phyloP scores from a whole-genome alignment of 371 early-diverging fungal species.

The Mycotypha africana region DNA sequence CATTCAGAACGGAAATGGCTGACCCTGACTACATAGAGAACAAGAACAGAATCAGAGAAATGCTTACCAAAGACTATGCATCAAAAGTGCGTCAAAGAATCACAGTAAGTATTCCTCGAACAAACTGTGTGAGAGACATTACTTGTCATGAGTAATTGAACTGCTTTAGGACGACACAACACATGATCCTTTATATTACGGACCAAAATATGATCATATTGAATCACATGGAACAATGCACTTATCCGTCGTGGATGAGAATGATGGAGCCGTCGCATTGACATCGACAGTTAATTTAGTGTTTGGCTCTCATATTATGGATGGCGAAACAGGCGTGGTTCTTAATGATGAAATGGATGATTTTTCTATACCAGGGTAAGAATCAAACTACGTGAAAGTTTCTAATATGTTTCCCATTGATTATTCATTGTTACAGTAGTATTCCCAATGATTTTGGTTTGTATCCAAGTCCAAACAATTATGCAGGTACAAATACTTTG shows the following conservation, averaged over 20 bases:
- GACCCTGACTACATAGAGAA: constrained; percentile 73
- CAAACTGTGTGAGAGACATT: no score
- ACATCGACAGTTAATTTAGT: constrained; percentile 95
- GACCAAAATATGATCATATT: constrained; percentile 68
- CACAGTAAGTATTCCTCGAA: constrained; percentile 54
- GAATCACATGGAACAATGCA: constrained; percentile 98
- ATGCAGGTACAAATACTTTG: constrained; percentile 41
- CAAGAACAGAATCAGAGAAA: constrained; percentile 45
- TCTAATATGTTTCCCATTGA: not conserved
- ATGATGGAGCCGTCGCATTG: constrained; percentile 83
- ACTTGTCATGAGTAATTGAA: no score
- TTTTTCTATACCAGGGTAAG: constrained; percentile 84
- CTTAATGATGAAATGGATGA: constrained; percentile 99
- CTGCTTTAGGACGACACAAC: constrained; percentile 28
- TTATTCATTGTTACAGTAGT: no score
- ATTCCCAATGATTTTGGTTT: constrained; percentile 81
- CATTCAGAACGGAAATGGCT: constrained; percentile 77
- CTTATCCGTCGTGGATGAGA: constrained; percentile 83
- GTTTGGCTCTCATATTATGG: constrained; percentile 95
- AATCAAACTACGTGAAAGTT: not conserved
- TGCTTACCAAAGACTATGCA: constrained; percentile 70
- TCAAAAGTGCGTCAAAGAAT: constrained; percentile 61
- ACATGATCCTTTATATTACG: constrained; percentile 61
- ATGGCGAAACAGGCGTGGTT: constrained; percentile 92
- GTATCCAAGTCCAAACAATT: constrained; percentile 81